phyloP scores from a whole-genome alignment of 129 eudicot genomes.

The Glebionis coronaria region DNA sequence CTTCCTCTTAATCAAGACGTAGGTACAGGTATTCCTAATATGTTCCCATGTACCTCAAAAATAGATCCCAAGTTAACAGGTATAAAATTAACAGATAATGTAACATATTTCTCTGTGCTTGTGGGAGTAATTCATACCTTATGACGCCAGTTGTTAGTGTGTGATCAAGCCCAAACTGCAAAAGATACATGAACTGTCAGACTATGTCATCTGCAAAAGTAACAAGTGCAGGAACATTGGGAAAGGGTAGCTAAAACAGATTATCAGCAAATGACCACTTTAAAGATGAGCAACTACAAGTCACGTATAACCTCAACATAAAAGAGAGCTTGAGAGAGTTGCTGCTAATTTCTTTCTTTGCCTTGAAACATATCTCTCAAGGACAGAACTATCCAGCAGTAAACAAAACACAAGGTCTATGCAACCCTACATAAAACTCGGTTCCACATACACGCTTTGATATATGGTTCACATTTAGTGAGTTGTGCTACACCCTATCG shows the following conservation, averaged over 20 bases:
- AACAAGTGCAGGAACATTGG: background rate
- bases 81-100: background rate
- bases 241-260: background rate
- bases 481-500: slow-evolving; percentile 8
- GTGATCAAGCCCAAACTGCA: slow-evolving; percentile 99
- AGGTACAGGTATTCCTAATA: background rate
- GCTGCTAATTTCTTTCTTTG: background rate
- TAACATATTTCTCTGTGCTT: slow-evolving; percentile 10
- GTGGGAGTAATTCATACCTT: slow-evolving; percentile 49
- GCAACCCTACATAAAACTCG: slow-evolving; percentile 7
- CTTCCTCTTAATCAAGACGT: background rate
- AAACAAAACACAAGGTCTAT: background rate
- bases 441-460: slow-evolving; percentile 9
- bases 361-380: background rate
- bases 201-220: slow-evolving; percentile 13
- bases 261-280: slow-evolving; percentile 11
- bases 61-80: background rate
- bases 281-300: slow-evolving; percentile 14
- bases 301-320: slow-evolving; percentile 12
- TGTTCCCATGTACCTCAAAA: background rate
- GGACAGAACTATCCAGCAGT: slow-evolving; percentile 8
- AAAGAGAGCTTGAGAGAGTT: background rate
- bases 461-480: slow-evolving; percentile 6
- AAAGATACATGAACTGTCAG: slow-evolving; percentile 15
- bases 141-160: slow-evolving; percentile 98